Conservation (phyloP, 192 early-diverging fungal genomes). For the Phlyctochytrium bullatum region DNA sequence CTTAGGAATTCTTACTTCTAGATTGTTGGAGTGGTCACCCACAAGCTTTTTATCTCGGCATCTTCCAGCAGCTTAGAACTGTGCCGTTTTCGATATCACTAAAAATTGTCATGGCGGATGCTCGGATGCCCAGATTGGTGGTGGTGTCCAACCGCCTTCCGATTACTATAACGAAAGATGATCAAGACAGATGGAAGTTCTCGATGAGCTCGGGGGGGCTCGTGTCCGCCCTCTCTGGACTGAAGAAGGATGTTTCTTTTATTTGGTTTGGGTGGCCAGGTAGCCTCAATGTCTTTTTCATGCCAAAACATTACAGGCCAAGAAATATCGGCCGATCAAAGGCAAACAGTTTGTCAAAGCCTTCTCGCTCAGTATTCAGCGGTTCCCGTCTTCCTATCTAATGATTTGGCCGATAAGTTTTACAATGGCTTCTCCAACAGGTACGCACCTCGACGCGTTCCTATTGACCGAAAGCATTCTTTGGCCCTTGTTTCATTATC, state of each 20-base stretch:
- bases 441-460: conserved; percentile 6
- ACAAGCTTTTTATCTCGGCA: no score
- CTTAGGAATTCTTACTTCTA: no score
- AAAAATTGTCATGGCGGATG: no score
- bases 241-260: conserved; percentile 80
- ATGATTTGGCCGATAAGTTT: conserved; percentile 90
- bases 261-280: conserved; percentile 99
- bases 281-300: conserved; percentile 15
- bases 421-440: conserved; percentile 99
- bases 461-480: conserved; percentile 67
- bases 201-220: conserved; percentile 93
- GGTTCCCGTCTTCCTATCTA: conserved; percentile 90
- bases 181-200: conserved; percentile 63
- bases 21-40: no score
- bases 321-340: background rate
- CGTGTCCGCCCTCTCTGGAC: conserved; percentile 89
- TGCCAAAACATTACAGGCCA: background rate
- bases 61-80: no score
- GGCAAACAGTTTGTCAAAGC: background rate
- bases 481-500: conserved; percentile 99
- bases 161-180: conserved; percentile 71
- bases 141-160: conserved; percentile 97
- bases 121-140: conserved; percentile 43
- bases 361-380: conserved; percentile 55
- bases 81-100: no score